Conservation (phyloP, 495 filamentous ascomycete species). For the Evernia prunastri region DNA sequence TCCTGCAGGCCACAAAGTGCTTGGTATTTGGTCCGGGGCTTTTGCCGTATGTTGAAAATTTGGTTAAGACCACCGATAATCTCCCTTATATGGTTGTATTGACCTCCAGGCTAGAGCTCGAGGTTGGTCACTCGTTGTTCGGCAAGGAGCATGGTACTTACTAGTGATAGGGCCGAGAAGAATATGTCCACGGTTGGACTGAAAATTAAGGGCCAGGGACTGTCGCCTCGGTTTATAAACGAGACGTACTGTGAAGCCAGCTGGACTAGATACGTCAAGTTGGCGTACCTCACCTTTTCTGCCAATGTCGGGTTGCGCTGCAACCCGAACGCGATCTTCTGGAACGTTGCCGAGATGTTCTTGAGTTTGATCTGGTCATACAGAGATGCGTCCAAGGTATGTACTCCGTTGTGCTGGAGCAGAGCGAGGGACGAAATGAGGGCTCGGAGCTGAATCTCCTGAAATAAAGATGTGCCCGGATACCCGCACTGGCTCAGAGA, state of each 20-base stretch:
- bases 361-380: background rate
- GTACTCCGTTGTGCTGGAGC: constrained; percentile 10
- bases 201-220: background rate
- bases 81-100: constrained; percentile 11
- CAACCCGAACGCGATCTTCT: background rate
- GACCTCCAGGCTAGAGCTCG: constrained; percentile 5
- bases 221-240: constrained; percentile 9
- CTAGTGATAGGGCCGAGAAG: constrained; percentile 17
- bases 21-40: background rate
- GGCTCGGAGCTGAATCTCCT: constrained; percentile 16
- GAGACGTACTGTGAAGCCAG: constrained; percentile 22
- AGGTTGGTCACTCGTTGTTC: background rate
- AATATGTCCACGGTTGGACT: constrained; percentile 10
- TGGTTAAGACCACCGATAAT: constrained; percentile 6
- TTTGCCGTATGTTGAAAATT: constrained; percentile 12
- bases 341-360: constrained; percentile 11
- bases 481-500: constrained; percentile 5
- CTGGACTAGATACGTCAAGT: background rate
- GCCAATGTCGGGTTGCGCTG: background rate
- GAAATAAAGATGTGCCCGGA: constrained; percentile 1
- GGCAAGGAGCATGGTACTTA: background rate
- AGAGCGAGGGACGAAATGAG: constrained; percentile 20
- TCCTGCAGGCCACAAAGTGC: constrained; percentile 13
- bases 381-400: background rate
- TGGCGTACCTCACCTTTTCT: constrained; percentile 2